Conservation (phyloP, 1,284 basidiomycete genomes). For the Athelia sp. region DNA sequence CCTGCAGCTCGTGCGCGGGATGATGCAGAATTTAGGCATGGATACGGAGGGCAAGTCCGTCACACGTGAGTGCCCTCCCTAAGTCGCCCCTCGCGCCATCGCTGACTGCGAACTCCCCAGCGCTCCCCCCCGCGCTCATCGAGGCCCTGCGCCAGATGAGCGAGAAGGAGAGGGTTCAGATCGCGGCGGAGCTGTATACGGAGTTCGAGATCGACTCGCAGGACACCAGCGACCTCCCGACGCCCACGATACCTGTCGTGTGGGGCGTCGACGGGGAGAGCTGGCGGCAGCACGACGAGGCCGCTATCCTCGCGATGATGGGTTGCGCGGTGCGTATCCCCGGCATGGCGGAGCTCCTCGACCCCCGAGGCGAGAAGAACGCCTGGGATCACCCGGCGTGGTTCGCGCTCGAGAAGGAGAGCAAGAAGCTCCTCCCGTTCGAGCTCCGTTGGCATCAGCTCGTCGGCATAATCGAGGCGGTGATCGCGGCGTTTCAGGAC, state of each 20-base stretch:
- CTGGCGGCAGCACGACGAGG: neutral
- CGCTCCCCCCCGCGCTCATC: neutral
- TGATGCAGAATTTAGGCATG: neutral
- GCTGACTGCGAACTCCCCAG: neutral
- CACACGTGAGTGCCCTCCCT: neutral
- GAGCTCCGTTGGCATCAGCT: neutral
- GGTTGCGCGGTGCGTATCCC: neutral
- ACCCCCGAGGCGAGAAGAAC: neutral
- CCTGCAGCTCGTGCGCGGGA: neutral
- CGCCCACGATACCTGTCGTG: neutral
- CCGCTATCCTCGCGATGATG: neutral
- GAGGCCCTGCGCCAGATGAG: neutral
- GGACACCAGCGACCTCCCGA: neutral
- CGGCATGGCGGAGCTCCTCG: neutral
- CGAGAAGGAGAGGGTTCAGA: neutral
- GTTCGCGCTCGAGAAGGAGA: neutral
- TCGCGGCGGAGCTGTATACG: neutral
- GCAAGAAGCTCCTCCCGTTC: neutral
- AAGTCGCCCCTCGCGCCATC: neutral
- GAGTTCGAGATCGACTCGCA: neutral
- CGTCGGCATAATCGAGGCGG: neutral
- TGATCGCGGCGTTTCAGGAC: neutral
- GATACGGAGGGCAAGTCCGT: neutral
- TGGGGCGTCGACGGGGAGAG: neutral
- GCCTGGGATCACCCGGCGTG: neutral